A percentile compares a stretch with the other conserved stretches of the same genome.
phyloP scores from a whole-genome alignment of 306 rosid species.

The Glycyrrhiza uralensis region DNA sequence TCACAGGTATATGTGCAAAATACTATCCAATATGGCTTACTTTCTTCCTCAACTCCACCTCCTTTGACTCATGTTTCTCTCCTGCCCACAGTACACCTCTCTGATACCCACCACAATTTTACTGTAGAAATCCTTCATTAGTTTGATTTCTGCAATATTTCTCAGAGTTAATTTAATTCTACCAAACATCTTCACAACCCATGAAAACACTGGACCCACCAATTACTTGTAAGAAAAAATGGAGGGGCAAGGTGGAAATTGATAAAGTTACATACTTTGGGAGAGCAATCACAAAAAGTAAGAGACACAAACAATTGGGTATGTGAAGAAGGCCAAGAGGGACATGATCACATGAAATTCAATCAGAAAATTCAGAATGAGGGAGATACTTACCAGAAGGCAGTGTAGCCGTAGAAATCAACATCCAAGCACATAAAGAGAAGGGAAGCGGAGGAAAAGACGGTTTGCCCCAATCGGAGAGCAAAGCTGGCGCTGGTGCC shows the following conservation, averaged over 20 bases:
- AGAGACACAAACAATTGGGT: not conserved
- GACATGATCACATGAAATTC: not conserved
- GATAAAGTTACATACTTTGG: constrained; percentile 1
- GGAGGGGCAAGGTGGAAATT: not conserved
- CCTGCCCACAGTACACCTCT: not conserved
- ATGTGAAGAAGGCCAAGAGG: not conserved
- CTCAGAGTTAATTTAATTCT: not conserved
- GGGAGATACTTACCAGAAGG: constrained; percentile 64
- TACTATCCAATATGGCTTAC: not conserved
- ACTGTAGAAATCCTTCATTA: not conserved
- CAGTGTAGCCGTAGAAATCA: constrained; percentile 72
- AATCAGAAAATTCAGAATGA: not conserved
- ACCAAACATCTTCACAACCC: not conserved
- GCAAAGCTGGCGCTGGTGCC: constrained; percentile 95
- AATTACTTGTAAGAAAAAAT: not conserved
- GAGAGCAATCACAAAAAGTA: not conserved
- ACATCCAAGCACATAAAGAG: constrained; percentile 78
- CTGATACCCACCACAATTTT: constrained; percentile 8
- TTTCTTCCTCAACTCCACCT: constrained; percentile 3
- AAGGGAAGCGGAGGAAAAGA: constrained; percentile 83
- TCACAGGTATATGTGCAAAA: not conserved
- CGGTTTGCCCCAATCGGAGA: constrained; percentile 85
- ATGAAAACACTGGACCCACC: constrained; percentile 6
- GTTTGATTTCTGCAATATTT: constrained; percentile 5
- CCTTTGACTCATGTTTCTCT: not conserved